A percentile compares a stretch with the other conserved stretches of the same genome.
phyloP scores from a whole-genome alignment of 2,329 filamentous ascomycete genomes.

The Alternaria longipes region DNA sequence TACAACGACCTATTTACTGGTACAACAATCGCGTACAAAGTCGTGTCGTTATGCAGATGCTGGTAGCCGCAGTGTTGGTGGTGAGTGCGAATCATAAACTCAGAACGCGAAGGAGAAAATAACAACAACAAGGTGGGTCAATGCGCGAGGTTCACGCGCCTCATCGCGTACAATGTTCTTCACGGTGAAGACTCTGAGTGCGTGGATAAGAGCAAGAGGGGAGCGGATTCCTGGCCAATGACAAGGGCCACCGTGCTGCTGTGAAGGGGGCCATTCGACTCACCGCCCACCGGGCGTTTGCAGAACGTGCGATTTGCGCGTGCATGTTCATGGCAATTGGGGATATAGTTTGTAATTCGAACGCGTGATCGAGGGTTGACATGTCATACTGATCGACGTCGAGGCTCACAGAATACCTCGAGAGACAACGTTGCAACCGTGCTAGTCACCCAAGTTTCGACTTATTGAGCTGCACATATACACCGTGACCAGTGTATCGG shows the following conservation, averaged over 20 bases:
- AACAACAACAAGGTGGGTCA: conserved; percentile 1
- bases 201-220: not conserved
- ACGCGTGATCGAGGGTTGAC: not conserved
- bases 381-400: not conserved
- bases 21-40: not conserved
- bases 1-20: not conserved
- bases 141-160: not conserved
- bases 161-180: not conserved
- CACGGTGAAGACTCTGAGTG: not conserved
- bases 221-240: not conserved
- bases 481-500: too few relatives aligned
- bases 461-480: not conserved
- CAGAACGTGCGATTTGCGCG: not conserved
- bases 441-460: not conserved
- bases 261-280: conserved; percentile 1
- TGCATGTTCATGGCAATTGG: not conserved
- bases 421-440: not conserved
- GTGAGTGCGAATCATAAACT: not conserved
- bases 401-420: not conserved
- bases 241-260: not conserved
- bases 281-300: conserved; percentile 11
- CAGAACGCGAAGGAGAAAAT: not conserved
- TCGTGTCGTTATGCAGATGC: not conserved
- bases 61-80: not conserved
- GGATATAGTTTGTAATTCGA: too few relatives aligned